Percentiles rank a stretch among this genome's conserved stretches.
phyloP scores from a whole-genome alignment of 306 rosid genomes.

The Quercus parvula region DNA sequence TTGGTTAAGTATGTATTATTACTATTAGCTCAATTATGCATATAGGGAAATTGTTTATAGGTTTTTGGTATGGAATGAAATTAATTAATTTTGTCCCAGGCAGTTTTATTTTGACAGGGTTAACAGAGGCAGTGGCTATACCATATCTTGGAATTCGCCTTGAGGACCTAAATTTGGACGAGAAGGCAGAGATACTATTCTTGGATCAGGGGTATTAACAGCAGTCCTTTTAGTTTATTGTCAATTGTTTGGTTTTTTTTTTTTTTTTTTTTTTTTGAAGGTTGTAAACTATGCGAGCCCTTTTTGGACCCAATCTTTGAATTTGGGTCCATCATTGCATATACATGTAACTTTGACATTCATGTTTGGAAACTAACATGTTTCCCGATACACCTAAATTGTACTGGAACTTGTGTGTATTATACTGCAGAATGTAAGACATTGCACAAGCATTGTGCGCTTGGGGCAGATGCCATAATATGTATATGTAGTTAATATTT shows the following conservation, averaged over 20 bases:
- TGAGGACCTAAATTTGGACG: constrained; percentile 69
- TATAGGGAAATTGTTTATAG: constrained; percentile 11
- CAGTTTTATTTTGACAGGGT: constrained; percentile 98
- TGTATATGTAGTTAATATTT: neutral
- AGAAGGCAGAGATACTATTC: constrained; percentile 84
- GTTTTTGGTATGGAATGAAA: constrained; percentile 13
- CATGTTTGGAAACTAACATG: neutral
- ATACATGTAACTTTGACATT: neutral
- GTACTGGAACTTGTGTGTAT: neutral
- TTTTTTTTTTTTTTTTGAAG: constrained; percentile 6
- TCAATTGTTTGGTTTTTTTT: neutral
- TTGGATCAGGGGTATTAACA: constrained; percentile 68
- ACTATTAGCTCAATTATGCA: neutral
- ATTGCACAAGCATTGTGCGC: neutral
- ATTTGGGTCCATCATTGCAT: neutral
- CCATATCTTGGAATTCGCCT: constrained; percentile 79
- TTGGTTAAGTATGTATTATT: too few species aligned
- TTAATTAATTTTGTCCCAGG: constrained; percentile 72
- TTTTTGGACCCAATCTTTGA: neutral
- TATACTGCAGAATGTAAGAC: neutral
- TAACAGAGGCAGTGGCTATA: constrained; percentile 73
- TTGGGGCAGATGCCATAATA: too few species aligned
- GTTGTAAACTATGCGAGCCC: constrained; percentile 5
- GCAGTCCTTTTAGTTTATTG: constrained; percentile 8
- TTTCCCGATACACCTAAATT: neutral